These are phyloP conservation scores for Suhomyces tanzawaensis DNA, from an alignment of 805 yeast species.

Conservation along the genomic window DNA sequence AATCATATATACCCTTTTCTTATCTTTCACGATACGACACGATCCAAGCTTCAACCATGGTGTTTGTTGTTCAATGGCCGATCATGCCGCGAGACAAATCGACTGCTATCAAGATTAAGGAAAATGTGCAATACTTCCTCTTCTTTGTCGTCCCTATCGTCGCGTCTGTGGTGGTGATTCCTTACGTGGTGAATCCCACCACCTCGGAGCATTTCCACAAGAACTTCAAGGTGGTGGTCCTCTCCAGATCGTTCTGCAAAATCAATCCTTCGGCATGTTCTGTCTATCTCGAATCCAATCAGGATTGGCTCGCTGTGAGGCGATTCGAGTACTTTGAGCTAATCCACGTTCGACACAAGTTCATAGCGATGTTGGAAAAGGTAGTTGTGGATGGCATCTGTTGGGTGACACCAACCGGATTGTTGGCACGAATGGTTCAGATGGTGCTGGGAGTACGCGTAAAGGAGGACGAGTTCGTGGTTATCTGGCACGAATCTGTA, in stretches of 20 bases:
- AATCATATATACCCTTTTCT: too few relatives aligned
- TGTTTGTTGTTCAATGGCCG: too few relatives aligned
- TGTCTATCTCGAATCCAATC: constrained; percentile 1
- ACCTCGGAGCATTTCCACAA: constrained; percentile 11
- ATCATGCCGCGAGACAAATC: too few relatives aligned
- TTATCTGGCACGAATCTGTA: constrained; percentile 12
- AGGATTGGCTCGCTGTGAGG: background rate
- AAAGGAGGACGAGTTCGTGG: constrained; percentile 7
- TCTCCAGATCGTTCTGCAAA: constrained; percentile 16
- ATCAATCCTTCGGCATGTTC: constrained; percentile 9
- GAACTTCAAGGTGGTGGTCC: constrained; percentile 13
- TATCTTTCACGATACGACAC: background rate
- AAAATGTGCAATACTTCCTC: constrained; percentile 1
- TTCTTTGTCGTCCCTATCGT: constrained; percentile 10
- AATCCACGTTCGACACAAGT: constrained; percentile 15
- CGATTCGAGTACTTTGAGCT: constrained; percentile 15
- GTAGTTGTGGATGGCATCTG: too few relatives aligned
- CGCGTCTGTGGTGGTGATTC: constrained; percentile 9
- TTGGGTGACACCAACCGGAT: too few relatives aligned
- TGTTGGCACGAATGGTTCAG: background rate
- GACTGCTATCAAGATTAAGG: too few relatives aligned
- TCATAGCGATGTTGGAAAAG: constrained; percentile 4
- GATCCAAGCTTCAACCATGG: too few relatives aligned
- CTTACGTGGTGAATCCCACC: constrained; percentile 14
- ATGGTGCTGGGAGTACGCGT: background rate